Evolutionary conservation across 805 yeast genomes (phyloP).

Genomic region (Candida railenensis): DNA sequence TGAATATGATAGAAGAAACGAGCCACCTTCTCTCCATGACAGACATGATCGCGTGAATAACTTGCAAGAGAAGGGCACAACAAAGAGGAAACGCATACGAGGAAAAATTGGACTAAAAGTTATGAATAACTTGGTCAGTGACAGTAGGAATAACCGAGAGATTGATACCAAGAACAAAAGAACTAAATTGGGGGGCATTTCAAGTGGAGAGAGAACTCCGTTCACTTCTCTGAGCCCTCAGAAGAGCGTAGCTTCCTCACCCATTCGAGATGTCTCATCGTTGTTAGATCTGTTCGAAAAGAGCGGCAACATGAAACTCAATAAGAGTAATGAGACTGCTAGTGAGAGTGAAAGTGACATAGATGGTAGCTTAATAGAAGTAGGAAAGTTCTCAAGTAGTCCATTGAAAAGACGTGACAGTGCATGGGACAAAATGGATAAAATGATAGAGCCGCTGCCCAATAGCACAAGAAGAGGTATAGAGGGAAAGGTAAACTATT

Average conservation of each 20-base stretch:
- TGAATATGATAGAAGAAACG: neutral
- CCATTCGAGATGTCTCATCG: constrained; percentile 7
- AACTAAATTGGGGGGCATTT: neutral
- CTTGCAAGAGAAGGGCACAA: neutral
- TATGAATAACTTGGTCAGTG: constrained; percentile 1
- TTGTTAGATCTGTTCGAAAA: constrained; percentile 13
- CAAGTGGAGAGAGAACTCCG: neutral
- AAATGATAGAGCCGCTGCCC: neutral
- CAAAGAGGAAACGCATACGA: constrained; percentile 4
- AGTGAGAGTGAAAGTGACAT: constrained; percentile 3
- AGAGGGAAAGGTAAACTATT: neutral
- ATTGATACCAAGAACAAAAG: too few species aligned
- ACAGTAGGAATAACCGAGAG: neutral
- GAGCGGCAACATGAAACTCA: constrained; percentile 7
- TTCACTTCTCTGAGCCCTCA: neutral
- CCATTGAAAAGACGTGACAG: constrained; percentile 4
- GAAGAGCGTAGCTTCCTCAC: constrained; percentile 5
- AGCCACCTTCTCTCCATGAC: neutral
- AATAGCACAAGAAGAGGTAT: neutral
- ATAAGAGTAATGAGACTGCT: neutral
- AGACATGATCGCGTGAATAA: constrained; percentile 5
- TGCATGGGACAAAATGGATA: constrained; percentile 3
- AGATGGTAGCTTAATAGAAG: constrained; percentile 6
- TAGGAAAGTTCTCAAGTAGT: constrained; percentile 7
- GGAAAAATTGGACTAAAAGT: neutral